Evolutionary conservation across 2,329 filamentous ascomycete species (phyloP), one percentile per base, ranked within the genome.

Genomic region (Ophiostoma populinum): DNA sequence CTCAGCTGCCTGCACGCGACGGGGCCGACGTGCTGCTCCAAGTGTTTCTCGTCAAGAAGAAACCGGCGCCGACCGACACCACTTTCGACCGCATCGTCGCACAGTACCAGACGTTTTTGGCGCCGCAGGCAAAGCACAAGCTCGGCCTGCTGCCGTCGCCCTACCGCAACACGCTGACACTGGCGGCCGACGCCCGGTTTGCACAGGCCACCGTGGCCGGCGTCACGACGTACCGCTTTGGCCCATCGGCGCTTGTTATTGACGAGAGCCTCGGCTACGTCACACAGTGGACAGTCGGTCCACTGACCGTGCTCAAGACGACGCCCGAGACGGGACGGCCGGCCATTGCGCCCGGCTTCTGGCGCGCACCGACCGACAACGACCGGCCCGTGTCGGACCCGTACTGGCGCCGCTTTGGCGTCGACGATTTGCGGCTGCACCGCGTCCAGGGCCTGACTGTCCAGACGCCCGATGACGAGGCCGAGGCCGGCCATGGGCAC

Each of bases 341-440:
- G 4, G 59, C 56, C 16, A 49, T 62, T 12, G 45, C 51, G 7
- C 59, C 67, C 2, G 56, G 59, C 6, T 69, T 79, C 52, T 78
- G 71, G 63, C 68, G 74, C 5, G 67, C 74, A 0, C 62, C 65
- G 11, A 79, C 73, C 0, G 70, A 80, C 50, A 80, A 80, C 45
- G 75, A 80, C 45, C 54, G 57, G 0, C 60, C 65, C 0, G 47
- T 52, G 12, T 65, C 68, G 9, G 58, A 65, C 4, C 61, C 59
- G 5, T 68, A 75, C 43, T 79, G 74, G 73, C 54, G 61, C 29
- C 55, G 60, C 13, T 63, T 62, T 34, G 63, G 64, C 0, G 53
- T 70, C 7, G 52, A 68, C 37, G 46, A 46, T 2, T 48, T 69
- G 19, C 59, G 58, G 2, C 57, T 55, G 24, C 60, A 65, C 29